phyloP scores from a whole-genome alignment of 306 rosid genomes.

The Dalbergia cultrata region DNA sequence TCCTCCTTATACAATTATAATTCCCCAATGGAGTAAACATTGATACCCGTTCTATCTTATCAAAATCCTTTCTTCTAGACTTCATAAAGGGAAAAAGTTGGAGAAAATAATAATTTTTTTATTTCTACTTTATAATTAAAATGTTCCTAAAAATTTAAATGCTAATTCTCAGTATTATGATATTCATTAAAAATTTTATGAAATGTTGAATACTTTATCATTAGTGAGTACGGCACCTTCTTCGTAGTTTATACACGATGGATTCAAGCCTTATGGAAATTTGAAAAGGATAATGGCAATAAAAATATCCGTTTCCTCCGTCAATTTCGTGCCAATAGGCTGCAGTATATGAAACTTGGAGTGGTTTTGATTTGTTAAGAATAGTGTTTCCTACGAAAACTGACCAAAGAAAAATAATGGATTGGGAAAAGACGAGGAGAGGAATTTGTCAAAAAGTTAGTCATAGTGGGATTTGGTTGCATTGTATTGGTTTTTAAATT shows the following conservation, averaged over 20 bases:
- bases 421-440: constrained; percentile 15
- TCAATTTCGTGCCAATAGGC: constrained; percentile 12
- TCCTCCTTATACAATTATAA: too few species aligned
- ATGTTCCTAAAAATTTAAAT: too few species aligned
- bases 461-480: constrained; percentile 73
- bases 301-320: constrained; percentile 41
- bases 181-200: too few species aligned
- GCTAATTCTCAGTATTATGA: too few species aligned
- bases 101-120: too few species aligned
- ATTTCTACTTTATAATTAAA: too few species aligned
- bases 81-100: too few species aligned
- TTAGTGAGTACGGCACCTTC: too few species aligned
- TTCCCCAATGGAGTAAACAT: too few species aligned
- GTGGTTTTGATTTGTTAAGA: constrained; percentile 51
- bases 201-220: too few species aligned
- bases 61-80: too few species aligned
- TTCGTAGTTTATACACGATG: background rate
- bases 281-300: constrained; percentile 30
- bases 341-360: constrained; percentile 37
- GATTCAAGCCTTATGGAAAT: background rate
- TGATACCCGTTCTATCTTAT: too few species aligned
- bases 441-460: constrained; percentile 59
- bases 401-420: constrained; percentile 36
- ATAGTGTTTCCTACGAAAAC: constrained; percentile 38
- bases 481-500: constrained; percentile 44